Evolutionary conservation across 2,329 filamentous ascomycete species (phyloP), one percentile per base, ranked within the genome.

Genomic region (Trichoderma sp.): DNA sequence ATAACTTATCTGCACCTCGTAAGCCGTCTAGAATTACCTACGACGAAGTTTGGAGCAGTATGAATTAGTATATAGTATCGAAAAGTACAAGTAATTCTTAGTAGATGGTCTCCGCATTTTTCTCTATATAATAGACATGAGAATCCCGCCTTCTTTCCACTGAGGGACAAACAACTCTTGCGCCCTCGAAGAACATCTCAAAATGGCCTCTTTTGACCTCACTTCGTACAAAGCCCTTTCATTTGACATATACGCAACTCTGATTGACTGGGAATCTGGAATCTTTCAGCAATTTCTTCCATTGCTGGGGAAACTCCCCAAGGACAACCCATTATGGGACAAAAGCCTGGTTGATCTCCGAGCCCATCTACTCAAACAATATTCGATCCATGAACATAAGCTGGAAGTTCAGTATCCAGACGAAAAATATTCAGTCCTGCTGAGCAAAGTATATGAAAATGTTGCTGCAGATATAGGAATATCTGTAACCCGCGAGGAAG

Each of bases 241-340:
- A 80, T 95, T 95, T 83, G 93, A 95, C 84, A 91, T 93, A 84
- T 95, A 94, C 82, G 93, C 93, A 81, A 95, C 93, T 0, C 87
- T 95, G 3, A 90, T 95, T 74, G 92, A 95, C 85, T 94, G 92
- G 92, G 91, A 94, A 82, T 81, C 85, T 27, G 92, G 92, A 73
- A 88, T 94, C 75, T 82, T 88, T 63, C 77, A 82, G 1, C 86
- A 88, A 1, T 86, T 94, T 2, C 78, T 82, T n/a, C 85, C 88
- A 0, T 79, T 89, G 11, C 80, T 83, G 67, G n/a, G 31, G 4
- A 81, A 41, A 62, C 67, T 71, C 24, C 53, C 67, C 8, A 60
- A 71, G 24, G 11, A 60, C 0, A 33, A 71, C 24, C 18, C 53
- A 3, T 9, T 71, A 16, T 71, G 80, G 66, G 79, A 83, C 35